Evolutionary conservation across 495 filamentous ascomycete genomes (phyloP).

Genomic region (Xylaria bambusicola): DNA sequence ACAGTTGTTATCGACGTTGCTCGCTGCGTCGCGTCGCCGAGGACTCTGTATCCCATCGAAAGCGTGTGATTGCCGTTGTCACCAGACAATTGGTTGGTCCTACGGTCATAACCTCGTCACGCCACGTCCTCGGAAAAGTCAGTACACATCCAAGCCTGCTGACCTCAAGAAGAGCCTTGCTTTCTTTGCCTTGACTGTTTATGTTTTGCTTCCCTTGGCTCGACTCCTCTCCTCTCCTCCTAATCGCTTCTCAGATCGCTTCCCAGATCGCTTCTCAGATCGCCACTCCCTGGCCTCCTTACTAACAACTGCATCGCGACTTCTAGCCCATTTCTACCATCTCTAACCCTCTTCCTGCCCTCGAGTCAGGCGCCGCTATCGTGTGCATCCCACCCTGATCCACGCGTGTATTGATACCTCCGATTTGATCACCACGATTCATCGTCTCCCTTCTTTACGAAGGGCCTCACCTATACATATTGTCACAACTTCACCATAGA

Average conservation of each 20-base stretch:
- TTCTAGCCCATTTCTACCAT: constrained; percentile 1
- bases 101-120: constrained; percentile 18
- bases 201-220: not conserved
- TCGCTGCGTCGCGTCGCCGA: constrained; percentile 22
- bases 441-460: constrained; percentile 43
- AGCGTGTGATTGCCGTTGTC: constrained; percentile 31
- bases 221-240: not conserved
- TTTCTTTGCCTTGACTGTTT: constrained; percentile 3
- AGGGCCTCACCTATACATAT: constrained; percentile 46
- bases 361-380: constrained; percentile 5
- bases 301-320: not conserved
- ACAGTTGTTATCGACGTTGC: constrained; percentile 12
- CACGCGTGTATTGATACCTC: constrained; percentile 15
- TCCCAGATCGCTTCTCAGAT: not conserved
- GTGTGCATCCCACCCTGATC: constrained; percentile 6
- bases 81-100: constrained; percentile 31
- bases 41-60: constrained; percentile 18
- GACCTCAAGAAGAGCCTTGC: constrained; percentile 2
- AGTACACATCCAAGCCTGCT: constrained; percentile 17
- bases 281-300: not conserved
- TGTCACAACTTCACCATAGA: constrained; percentile 39
- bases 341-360: not conserved
- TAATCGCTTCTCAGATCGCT: no score
- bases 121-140: constrained; percentile 22
- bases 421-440: constrained; percentile 39